Conservation (phyloP, 1,139 yeast genomes). For the Candida sp. region DNA sequence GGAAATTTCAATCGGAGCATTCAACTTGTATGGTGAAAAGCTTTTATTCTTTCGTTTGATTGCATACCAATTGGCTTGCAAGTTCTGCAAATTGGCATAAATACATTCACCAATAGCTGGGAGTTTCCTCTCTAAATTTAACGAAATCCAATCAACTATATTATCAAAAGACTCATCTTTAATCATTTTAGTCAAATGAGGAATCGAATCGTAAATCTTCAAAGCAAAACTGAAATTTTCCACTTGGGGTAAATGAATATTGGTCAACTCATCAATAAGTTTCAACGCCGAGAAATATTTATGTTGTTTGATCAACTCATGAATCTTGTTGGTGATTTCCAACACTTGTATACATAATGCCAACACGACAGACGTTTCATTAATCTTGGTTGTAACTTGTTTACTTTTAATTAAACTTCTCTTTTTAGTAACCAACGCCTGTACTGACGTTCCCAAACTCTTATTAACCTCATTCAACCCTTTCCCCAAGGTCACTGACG, state of each 20-base stretch:
- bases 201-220: conserved; percentile 70
- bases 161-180: conserved; percentile 77
- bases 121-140: conserved; percentile 60
- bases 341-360: conserved; percentile 76
- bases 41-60: conserved; percentile 31
- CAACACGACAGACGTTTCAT: conserved; percentile 59
- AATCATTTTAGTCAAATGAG: conserved; percentile 71
- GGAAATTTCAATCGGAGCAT: conserved; percentile 81
- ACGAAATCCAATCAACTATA: conserved; percentile 67
- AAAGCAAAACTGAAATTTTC: conserved; percentile 75
- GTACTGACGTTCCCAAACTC: conserved; percentile 60
- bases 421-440: conserved; percentile 58
- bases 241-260: conserved; percentile 66
- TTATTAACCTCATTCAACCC: conserved; percentile 50
- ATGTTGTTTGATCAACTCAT: conserved; percentile 70
- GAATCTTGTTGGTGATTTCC: conserved; percentile 83
- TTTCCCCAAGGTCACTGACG: conserved; percentile 51
- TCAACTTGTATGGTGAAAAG: conserved; percentile 63
- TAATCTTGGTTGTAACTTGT: conserved; percentile 56
- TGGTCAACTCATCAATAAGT: conserved; percentile 68
- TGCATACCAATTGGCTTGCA: conserved; percentile 58
- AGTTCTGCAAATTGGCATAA: conserved; percentile 49
- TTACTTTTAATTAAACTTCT: conserved; percentile 52
- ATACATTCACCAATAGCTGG: conserved; percentile 56
- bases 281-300: conserved; percentile 87